A percentile compares a stretch with the other conserved stretches of the same genome.
These are phyloP conservation scores for Yamadazyma akitaensis DNA, from an alignment of 805 yeast genomes.

Conservation along the genomic window DNA sequence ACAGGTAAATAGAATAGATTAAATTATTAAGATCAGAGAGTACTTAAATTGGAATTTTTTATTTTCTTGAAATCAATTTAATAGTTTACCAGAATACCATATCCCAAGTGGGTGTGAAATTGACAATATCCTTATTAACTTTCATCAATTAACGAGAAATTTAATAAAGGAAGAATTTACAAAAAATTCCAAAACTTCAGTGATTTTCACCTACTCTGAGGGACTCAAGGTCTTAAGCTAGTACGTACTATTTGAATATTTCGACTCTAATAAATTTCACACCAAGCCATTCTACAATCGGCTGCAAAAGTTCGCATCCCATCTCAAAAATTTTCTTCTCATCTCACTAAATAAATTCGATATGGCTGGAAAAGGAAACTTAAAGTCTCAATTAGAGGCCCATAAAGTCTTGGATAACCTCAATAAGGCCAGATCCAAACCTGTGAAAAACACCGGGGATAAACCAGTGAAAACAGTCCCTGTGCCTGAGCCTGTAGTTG, in stretches of 20 bases:
- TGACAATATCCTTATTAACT: neutral
- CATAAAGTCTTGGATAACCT: constrained; percentile 22
- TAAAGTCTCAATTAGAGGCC: constrained; percentile 31
- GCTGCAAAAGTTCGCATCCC: neutral
- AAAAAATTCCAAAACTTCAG: neutral
- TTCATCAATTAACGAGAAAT: neutral
- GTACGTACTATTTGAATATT: too few species aligned
- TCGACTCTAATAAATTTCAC: neutral
- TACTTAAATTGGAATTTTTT: too few species aligned
- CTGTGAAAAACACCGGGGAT: constrained; percentile 11
- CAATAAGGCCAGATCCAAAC: constrained; percentile 23
- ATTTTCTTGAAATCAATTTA: too few species aligned
- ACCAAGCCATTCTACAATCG: neutral
- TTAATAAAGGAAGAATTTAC: too few species aligned
- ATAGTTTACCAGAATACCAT: too few species aligned
- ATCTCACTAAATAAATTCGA: constrained; percentile 10
- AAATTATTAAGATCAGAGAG: neutral
- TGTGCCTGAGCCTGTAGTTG: constrained; percentile 11
- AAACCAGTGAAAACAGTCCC: constrained; percentile 8
- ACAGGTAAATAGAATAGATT: neutral
- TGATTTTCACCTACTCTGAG: neutral
- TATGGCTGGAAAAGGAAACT: constrained; percentile 30
- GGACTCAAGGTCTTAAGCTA: neutral
- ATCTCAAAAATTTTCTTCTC: constrained; percentile 6
- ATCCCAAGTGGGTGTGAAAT: neutral